phyloP scores from a whole-genome alignment of 345 rosid genomes.

The Rhizophora mangle region DNA sequence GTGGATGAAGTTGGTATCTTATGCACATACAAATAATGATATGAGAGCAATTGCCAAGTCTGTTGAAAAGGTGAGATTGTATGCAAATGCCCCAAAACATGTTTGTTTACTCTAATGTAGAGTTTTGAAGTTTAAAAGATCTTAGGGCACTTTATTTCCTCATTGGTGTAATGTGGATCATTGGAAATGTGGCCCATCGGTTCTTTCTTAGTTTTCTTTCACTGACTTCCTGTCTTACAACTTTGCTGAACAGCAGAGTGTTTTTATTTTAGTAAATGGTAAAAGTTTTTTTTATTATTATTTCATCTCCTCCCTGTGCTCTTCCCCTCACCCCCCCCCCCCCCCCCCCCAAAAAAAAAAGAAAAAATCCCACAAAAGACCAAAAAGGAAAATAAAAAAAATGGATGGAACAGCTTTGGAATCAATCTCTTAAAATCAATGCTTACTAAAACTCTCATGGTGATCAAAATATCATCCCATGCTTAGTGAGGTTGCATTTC shows the following conservation, averaged over 20 bases:
- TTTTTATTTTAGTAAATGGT: not conserved
- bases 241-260: not conserved
- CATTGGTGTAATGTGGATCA: too few relatives aligned
- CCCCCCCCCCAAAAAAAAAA: too few relatives aligned
- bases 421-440: not conserved
- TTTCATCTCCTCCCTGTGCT: too few relatives aligned
- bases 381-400: not conserved
- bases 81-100: not conserved
- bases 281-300: not conserved
- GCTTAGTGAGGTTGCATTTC: conserved; percentile 19
- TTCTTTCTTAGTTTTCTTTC: too few relatives aligned
- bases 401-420: not conserved
- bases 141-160: too few relatives aligned
- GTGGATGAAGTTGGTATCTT: conserved; percentile 92
- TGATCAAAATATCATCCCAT: not conserved
- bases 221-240: too few relatives aligned
- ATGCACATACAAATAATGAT: conserved; percentile 87
- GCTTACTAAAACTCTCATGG: not conserved
- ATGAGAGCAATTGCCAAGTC: conserved; percentile 64
- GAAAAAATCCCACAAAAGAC: not conserved
- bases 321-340: too few relatives aligned
- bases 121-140: too few relatives aligned
- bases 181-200: too few relatives aligned
- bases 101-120: too few relatives aligned
- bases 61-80: conserved; percentile 54